Base-by-base conservation (phyloP, 345 rosid species). In the Sisymbrium irio region DNA sequence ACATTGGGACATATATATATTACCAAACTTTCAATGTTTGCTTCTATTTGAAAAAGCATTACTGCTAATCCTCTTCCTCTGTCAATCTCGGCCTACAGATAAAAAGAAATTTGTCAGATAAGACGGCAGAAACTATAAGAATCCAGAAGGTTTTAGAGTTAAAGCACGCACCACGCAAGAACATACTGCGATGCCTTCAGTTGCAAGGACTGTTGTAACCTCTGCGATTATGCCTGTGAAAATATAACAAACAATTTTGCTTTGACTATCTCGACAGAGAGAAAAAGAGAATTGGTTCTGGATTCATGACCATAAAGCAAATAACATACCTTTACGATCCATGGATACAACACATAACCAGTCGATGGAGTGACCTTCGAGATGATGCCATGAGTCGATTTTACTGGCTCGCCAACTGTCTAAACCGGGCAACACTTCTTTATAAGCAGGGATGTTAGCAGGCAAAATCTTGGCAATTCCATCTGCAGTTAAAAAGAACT, bases 281-380 rank as follows among this genome's bases (percentile, higher is more conserved):
- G 14, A 33, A 18, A 3, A 17, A 22, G 41, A 11, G 50, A 17
- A 30, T 9, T 44, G 28, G 49, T 63, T 35, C 12, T 68, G 55
- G 47, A 50, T 20, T 25, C 25, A 36, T 39, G 32, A 40, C 37
- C 14, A 33, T 13, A 1, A 30, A 27, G 76, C 9, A 56, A 46
- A 20, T 20, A 68, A 9, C 56, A 75, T 82, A 91, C 99, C 97
- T 88, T 69, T 91, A 64, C 89, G 87, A 81, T 90, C 92, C 73
- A 88, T 86, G 83, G 93, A 95, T 56, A 87, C 92, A 39, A 95
- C 93, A 74, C 83, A 86, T 63, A 95, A 81, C 99, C 99, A 95
- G 8, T 84, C 96, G 67, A 95, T 83, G 50, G 96, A 88, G 71
- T 89, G 97, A 65, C 96, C 97, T 78, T 89, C 97, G 45, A 80